Evolutionary conservation across 768 basidiomycete genomes (phyloP).

Genomic region (Podaxis rugospora): DNA sequence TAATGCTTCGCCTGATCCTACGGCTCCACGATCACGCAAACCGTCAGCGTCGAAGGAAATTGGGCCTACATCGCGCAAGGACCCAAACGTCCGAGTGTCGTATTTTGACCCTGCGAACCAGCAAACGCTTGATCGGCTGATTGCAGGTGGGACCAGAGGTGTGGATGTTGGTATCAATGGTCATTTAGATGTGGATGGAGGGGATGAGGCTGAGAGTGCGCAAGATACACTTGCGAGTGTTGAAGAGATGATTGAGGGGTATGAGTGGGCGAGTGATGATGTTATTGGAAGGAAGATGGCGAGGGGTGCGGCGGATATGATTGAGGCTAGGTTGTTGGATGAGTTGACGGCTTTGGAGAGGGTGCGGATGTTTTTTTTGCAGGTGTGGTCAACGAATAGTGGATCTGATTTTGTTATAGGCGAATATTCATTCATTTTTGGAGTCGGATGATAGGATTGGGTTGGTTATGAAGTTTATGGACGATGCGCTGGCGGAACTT

Average conservation of each 20-base stretch:
- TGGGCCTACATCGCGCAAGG: conserved; percentile 37
- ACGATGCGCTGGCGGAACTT: conserved; percentile 83
- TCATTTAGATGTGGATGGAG: conserved; percentile 47
- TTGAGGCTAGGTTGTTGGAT: conserved; percentile 84
- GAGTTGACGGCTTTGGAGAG: conserved; percentile 93
- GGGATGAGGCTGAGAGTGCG: conserved; percentile 55
- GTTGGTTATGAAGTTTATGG: conserved; percentile 81
- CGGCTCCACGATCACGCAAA: conserved; percentile 22
- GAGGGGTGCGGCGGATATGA: conserved; percentile 81
- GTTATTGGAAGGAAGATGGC: conserved; percentile 61
- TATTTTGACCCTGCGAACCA: conserved; percentile 83
- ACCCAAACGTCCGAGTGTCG: conserved; percentile 69
- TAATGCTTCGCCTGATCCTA: conserved; percentile 14
- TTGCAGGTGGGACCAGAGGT: conserved; percentile 34
- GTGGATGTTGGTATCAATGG: conserved; percentile 19
- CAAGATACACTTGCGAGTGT: conserved; percentile 87
- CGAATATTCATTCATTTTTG: conserved; percentile 95
- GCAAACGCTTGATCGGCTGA: conserved; percentile 63
- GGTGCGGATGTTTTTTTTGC: conserved; percentile 36
- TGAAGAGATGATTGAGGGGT: conserved; percentile 98
- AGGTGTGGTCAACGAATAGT: conserved; percentile 3
- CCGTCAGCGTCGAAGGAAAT: conserved; percentile 27
- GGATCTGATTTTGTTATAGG: conserved; percentile 40
- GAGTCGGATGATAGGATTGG: conserved; percentile 92
- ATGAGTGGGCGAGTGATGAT: conserved; percentile 91